Evolutionary conservation across 2,329 filamentous ascomycete genomes (phyloP).

Genomic region (Ceratocystis destructans): DNA sequence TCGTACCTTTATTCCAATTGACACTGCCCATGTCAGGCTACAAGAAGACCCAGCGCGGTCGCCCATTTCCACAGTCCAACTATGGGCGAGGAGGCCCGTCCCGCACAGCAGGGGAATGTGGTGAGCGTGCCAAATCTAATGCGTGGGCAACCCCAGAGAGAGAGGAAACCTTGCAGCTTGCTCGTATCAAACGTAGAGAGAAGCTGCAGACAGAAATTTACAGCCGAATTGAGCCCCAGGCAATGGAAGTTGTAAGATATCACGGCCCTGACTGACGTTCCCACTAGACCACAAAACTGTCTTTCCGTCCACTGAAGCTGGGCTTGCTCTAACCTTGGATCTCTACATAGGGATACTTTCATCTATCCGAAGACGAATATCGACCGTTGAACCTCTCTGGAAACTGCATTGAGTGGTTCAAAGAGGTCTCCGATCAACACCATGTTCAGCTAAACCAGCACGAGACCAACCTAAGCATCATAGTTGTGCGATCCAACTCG

Average conservation of each 20-base stretch:
- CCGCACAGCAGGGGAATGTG: not conserved
- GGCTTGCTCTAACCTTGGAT: not conserved
- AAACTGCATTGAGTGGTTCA: not conserved
- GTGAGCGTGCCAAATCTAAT: not conserved
- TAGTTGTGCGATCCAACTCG: not conserved
- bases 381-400: not conserved
- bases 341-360: not conserved
- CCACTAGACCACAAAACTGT: not conserved
- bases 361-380: not conserved
- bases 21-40: not conserved
- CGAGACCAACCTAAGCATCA: not conserved
- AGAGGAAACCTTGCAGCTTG: not conserved
- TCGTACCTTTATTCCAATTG: not conserved
- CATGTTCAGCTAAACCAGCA: conserved; percentile 1
- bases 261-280: not conserved
- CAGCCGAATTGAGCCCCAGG: not conserved
- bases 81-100: not conserved
- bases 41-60: not conserved
- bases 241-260: conserved; percentile 4
- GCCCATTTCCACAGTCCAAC: not conserved
- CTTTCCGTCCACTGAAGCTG: too few relatives aligned
- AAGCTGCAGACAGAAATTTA: not conserved
- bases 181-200: not conserved
- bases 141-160: not conserved
- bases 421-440: not conserved